A percentile compares a stretch with the other conserved stretches of the same genome.
These are phyloP conservation scores for Suillus bovinus DNA, from an alignment of 768 basidiomycete species.

Conservation along the genomic window DNA sequence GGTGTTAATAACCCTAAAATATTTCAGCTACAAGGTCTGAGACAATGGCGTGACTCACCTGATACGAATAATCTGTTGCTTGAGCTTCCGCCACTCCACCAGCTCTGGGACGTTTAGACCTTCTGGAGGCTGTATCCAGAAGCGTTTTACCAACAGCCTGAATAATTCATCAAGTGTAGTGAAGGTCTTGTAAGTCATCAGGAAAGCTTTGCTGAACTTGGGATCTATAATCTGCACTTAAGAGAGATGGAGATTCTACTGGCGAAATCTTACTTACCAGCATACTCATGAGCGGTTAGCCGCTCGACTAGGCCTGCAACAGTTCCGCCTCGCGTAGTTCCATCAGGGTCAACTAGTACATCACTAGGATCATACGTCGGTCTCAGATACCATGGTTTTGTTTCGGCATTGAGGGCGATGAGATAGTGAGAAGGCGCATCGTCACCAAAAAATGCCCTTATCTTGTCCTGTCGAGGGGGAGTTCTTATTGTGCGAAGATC, in stretches of 20 bases:
- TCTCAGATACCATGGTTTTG: slow-evolving; percentile 61
- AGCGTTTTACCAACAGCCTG: slow-evolving; percentile 53
- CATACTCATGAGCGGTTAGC: slow-evolving; percentile 63
- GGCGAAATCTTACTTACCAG: slow-evolving; percentile 40
- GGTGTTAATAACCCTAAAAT: slow-evolving; percentile 58
- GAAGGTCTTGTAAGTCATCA: slow-evolving; percentile 72
- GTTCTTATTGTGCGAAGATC: slow-evolving; percentile 18
- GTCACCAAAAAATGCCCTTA: slow-evolving; percentile 51
- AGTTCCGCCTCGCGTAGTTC: slow-evolving; percentile 62
- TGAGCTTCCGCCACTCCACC: slow-evolving; percentile 55
- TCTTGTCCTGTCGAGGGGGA: slow-evolving; percentile 37
- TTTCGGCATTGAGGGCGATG: slow-evolving; percentile 38
- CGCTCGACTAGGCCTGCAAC: slow-evolving; percentile 60
- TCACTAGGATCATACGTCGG: slow-evolving; percentile 56
- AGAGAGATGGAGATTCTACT: not conserved
- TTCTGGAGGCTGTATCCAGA: slow-evolving; percentile 54
- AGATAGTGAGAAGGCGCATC: slow-evolving; percentile 49
- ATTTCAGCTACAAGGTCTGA: slow-evolving; percentile 1
- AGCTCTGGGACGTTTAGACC: slow-evolving; percentile 43
- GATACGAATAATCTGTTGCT: slow-evolving; percentile 58
- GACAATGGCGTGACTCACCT: slow-evolving; percentile 41
- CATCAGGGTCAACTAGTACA: slow-evolving; percentile 63
- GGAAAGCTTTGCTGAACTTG: slow-evolving; percentile 58
- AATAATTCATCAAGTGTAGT: slow-evolving; percentile 56
- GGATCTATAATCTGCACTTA: slow-evolving; percentile 40